A percentile compares a stretch with the other conserved stretches of the same genome.
Conservation (phyloP, 1,284 basidiomycete genomes). For the Trametes polyzona region DNA sequence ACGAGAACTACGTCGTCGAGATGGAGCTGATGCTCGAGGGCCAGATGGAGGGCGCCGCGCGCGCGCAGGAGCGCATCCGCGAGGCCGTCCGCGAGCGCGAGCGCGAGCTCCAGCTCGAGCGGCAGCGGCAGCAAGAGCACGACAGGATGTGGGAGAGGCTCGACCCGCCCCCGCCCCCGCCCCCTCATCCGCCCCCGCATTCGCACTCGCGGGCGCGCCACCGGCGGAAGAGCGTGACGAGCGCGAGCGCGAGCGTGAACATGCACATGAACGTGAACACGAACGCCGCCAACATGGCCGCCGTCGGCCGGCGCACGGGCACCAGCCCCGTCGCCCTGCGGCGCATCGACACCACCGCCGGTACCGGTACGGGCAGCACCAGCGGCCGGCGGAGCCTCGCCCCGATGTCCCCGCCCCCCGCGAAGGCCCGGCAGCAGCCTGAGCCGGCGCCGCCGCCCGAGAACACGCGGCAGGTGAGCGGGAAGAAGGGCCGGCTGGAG, state of each 20-base stretch:
- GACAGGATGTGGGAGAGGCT: too few relatives aligned
- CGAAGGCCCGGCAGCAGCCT: background rate
- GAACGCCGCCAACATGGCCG: background rate
- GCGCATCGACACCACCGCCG: conserved; percentile 15
- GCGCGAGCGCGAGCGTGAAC: background rate
- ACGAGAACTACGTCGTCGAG: conserved; percentile 50
- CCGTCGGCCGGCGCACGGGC: background rate
- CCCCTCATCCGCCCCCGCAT: background rate
- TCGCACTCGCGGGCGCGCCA: background rate
- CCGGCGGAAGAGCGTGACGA: background rate
- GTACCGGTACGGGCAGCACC: conserved; percentile 5
- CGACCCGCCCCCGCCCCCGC: too few relatives aligned
- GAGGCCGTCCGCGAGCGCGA: conserved; percentile 7
- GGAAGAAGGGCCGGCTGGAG: conserved; percentile 31
- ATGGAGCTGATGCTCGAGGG: conserved; percentile 49
- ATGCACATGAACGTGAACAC: background rate
- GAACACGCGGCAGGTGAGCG: conserved; percentile 32
- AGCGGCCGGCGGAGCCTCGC: background rate
- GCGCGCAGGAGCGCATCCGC: conserved; percentile 18
- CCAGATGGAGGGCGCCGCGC: conserved; percentile 34
- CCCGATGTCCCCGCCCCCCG: conserved; percentile 4
- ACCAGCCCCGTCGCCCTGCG: conserved; percentile 6
- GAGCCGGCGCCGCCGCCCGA: conserved; percentile 22
- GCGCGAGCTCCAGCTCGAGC: background rate
- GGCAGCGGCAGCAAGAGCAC: background rate